Evolutionary conservation across 2,329 filamentous ascomycete species (phyloP).

Genomic region (Colletotrichum sp.): DNA sequence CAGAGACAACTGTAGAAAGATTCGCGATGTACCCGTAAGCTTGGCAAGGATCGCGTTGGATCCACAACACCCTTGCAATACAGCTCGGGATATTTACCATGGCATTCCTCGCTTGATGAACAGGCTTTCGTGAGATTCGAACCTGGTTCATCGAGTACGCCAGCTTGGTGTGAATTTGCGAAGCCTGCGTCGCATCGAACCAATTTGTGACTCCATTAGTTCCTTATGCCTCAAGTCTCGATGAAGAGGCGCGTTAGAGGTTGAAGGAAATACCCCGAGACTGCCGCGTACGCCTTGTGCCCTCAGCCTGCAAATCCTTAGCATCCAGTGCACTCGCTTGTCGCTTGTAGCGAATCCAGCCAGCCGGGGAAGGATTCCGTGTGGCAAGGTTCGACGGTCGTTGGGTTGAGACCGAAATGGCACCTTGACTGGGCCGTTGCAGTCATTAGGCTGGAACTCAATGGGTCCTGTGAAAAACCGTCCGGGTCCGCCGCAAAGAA

Average conservation of each 20-base stretch:
- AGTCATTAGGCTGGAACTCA: conserved; percentile 12
- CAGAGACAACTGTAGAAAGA: neutral
- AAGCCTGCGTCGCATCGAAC: neutral
- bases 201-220: neutral
- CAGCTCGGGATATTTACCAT: conserved; percentile 15
- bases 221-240: neutral
- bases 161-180: neutral
- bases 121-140: neutral
- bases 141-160: neutral
- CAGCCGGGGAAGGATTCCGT: conserved; percentile 10
- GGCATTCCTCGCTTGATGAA: neutral
- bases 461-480: neutral
- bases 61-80: conserved; percentile 15
- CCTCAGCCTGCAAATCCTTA: neutral
- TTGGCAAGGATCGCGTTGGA: conserved; percentile 5
- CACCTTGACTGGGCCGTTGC: conserved; percentile 5
- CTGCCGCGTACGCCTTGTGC: neutral
- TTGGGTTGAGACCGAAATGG: conserved; percentile 7
- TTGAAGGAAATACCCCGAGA: neutral
- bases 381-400: conserved; percentile 1
- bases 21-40: conserved; percentile 6
- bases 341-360: neutral
- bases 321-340: neutral
- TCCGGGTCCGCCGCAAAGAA: conserved; percentile 5
- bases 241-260: neutral